Conservation (phyloP, 2,329 filamentous ascomycete species). For the Colletotrichum euphorbiae region DNA sequence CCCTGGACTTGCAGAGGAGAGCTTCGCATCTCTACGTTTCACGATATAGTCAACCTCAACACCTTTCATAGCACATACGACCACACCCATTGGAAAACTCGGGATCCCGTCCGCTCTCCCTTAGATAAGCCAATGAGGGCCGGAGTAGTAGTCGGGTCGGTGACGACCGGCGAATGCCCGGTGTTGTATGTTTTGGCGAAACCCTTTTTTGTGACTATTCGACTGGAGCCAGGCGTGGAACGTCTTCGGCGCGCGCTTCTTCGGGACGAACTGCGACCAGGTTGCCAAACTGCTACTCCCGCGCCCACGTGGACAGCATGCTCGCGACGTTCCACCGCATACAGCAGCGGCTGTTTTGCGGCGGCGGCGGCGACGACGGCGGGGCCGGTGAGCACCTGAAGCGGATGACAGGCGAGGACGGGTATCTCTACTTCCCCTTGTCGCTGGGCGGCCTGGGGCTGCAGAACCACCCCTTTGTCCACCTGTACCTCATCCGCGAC, state of each 20-base stretch:
- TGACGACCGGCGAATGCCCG: too few species aligned
- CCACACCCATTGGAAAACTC: too few species aligned
- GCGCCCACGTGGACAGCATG: constrained; percentile 66
- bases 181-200: too few species aligned
- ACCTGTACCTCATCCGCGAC: constrained; percentile 45
- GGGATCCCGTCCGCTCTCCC: too few species aligned
- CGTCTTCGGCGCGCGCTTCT: constrained; percentile 67
- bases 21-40: too few species aligned
- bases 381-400: constrained; percentile 58
- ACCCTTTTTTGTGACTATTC: too few species aligned
- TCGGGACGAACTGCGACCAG: constrained; percentile 67
- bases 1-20: too few species aligned
- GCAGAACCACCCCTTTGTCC: constrained; percentile 50
- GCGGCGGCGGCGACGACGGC: constrained; percentile 41
- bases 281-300: constrained; percentile 66
- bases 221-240: constrained; percentile 72
- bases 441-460: constrained; percentile 54
- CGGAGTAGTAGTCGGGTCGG: too few species aligned
- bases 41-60: too few species aligned
- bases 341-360: constrained; percentile 62
- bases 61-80: too few species aligned
- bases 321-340: constrained; percentile 64
- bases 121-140: too few species aligned
- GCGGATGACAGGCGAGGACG: constrained; percentile 57
- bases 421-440: constrained; percentile 55